These are phyloP conservation scores for Sapria himalayana DNA, from an alignment of 345 rosid species.

Conservation along the genomic window DNA sequence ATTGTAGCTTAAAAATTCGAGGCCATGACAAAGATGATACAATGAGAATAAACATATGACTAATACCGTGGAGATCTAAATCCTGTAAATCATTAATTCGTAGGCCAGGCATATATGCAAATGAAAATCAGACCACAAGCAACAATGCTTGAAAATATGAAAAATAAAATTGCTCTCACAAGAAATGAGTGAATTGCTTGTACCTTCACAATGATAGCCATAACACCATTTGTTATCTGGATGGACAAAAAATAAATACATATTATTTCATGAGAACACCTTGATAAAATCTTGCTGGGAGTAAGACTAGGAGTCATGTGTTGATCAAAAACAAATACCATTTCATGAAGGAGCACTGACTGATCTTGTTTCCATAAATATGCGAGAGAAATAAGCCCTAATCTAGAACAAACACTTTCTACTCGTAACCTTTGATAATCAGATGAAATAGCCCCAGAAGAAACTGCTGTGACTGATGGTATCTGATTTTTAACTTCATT, in stretches of 20 bases:
- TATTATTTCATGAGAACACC: conserved; percentile 5
- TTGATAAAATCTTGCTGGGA: too few relatives aligned
- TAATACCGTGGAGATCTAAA: not conserved
- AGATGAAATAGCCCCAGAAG: conserved; percentile 95
- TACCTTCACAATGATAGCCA: conserved; percentile 81
- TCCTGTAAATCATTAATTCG: not conserved
- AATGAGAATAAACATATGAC: not conserved
- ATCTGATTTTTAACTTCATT: conserved; percentile 69
- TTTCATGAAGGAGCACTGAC: conserved; percentile 75
- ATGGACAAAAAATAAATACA: conserved; percentile 7
- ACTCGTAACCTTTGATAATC: conserved; percentile 89
- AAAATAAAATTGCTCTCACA: not conserved
- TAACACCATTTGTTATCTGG: conserved; percentile 49
- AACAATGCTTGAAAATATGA: not conserved
- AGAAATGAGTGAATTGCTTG: not conserved
- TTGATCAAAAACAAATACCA: conserved; percentile 32
- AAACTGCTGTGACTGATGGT: conserved; percentile 59
- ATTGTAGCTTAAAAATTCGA: too few relatives aligned
- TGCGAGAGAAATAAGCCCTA: conserved; percentile 94
- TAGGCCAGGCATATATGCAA: too few relatives aligned
- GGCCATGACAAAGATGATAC: not conserved
- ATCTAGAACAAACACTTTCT: conserved; percentile 91
- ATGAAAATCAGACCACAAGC: not conserved
- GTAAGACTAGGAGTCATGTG: conserved; percentile 3
- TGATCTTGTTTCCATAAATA: conserved; percentile 97